These are phyloP conservation scores for Setomelanomma holmii DNA, from an alignment of 2,329 filamentous ascomycete genomes.

Conservation along the genomic window DNA sequence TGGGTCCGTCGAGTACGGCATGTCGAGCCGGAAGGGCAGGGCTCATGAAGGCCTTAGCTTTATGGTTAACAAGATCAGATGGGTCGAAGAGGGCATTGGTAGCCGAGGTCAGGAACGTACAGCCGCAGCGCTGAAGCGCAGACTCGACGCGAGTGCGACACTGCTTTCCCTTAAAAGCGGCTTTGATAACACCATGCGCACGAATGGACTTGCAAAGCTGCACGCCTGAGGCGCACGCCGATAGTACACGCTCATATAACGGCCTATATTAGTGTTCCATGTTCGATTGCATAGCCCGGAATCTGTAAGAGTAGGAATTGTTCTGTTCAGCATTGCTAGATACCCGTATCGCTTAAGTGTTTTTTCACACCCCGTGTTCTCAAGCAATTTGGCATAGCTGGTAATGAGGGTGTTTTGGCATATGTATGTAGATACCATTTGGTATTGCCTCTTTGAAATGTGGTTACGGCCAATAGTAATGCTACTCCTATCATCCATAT, in stretches of 20 bases:
- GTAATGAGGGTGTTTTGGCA: too few relatives aligned
- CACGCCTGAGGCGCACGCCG: constrained; percentile 26
- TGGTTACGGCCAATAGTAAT: too few relatives aligned
- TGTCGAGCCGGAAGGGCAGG: constrained; percentile 82
- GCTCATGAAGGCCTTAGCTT: constrained; percentile 90
- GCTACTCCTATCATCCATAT: too few relatives aligned
- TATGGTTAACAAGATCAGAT: constrained; percentile 80
- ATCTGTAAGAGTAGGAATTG: constrained; percentile 30
- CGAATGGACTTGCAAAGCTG: constrained; percentile 38
- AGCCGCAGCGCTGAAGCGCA: constrained; percentile 45
- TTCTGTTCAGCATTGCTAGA: constrained; percentile 47
- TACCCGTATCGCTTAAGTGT: constrained; percentile 46
- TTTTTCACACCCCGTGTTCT: constrained; percentile 19
- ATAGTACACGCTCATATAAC: constrained; percentile 15
- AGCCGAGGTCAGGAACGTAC: constrained; percentile 48
- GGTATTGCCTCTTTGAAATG: too few relatives aligned
- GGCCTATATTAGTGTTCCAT: constrained; percentile 15
- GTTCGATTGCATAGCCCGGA: constrained; percentile 15
- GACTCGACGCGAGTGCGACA: constrained; percentile 46
- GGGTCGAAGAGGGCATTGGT: constrained; percentile 75
- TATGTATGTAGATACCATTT: too few relatives aligned
- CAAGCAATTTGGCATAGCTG: neutral
- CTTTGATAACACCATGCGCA: constrained; percentile 26
- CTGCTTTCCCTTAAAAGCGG: constrained; percentile 42
- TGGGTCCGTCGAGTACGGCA: constrained; percentile 76